Base-by-base conservation (phyloP, 2,329 filamentous ascomycete genomes). In the Bertia moriformis region DNA sequence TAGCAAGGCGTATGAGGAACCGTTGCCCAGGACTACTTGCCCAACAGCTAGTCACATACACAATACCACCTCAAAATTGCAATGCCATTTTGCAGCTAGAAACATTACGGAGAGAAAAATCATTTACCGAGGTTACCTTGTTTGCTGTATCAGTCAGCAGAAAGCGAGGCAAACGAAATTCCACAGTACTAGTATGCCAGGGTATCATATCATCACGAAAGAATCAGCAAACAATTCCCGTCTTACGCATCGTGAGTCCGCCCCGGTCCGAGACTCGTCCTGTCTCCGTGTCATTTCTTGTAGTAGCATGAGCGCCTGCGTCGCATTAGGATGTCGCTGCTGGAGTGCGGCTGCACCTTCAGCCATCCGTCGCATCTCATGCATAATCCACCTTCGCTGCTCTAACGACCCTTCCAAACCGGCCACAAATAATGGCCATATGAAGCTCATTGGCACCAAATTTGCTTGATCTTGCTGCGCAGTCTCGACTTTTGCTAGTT, bases 341-440 rank as follows among this genome's bases (percentile, higher is more conserved):
- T 39, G 22, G 4, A 39, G 17, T 3, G 39, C 37, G 4, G 15
- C 38, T 5, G 29, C 42, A 15, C 29, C 38, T 19, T 45, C 42
- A 1, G 45, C 51, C 52, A 57, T 54, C 5, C 49, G 51, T 38
- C 52, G 52, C 47, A 57, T 54, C 39, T 53, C 50, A 14, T 47
- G 43, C 12, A 56, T 37, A 19, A 57, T 56, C 54, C 54, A 57
- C 15, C 40, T 45, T 1, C 53, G 50, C 42, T 57, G 54, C 4
- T 50, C 46, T 0, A 45, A 39, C 0, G 54, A 54, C 0, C 50
- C 54, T 40, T 57, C 54, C 12, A 57, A 36, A 0, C 53, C 53
- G 0, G 55, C 54, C 12, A 57, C 45, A 36, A 57, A 57, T 4
- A 57, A 43, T 19, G 55, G 55, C 54, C 54, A 57, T 17, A 56